phyloP scores from a whole-genome alignment of 768 basidiomycete species.

The Collybiopsis confluens region DNA sequence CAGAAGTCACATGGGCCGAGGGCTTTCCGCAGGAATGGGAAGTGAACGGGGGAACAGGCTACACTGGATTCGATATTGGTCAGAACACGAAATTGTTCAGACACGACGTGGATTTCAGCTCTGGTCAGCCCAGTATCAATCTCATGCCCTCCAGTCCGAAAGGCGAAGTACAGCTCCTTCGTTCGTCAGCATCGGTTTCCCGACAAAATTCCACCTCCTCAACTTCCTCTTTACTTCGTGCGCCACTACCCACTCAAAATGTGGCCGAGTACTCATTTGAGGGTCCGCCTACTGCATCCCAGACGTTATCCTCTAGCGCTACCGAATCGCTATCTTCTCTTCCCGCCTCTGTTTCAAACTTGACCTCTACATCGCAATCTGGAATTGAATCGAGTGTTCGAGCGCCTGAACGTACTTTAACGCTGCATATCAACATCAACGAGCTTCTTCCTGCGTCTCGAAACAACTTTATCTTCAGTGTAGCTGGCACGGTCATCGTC shows the following conservation, averaged over 20 bases:
- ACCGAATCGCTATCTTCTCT: slow-evolving; percentile 43
- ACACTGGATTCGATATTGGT: slow-evolving; percentile 67
- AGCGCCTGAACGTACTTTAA: slow-evolving; percentile 60
- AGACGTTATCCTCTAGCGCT: slow-evolving; percentile 24
- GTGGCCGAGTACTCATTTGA: slow-evolving; percentile 78
- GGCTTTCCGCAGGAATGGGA: slow-evolving; percentile 52
- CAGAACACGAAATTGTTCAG: slow-evolving; percentile 27
- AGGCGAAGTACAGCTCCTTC: background rate
- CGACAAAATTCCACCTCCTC: slow-evolving; percentile 41
- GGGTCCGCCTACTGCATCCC: slow-evolving; percentile 23
- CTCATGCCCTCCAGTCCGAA: slow-evolving; percentile 11
- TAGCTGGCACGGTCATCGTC: slow-evolving; percentile 63
- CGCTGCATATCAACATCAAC: slow-evolving; percentile 77
- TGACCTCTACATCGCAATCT: slow-evolving; percentile 27
- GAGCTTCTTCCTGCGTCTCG: slow-evolving; percentile 64
- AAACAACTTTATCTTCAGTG: slow-evolving; percentile 60
- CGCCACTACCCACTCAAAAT: slow-evolving; percentile 62
- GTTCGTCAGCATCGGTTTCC: slow-evolving; percentile 16
- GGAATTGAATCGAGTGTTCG: slow-evolving; percentile 16
- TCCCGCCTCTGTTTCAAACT: slow-evolving; percentile 36
- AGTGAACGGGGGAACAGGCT: slow-evolving; percentile 60
- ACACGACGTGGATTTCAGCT: slow-evolving; percentile 46
- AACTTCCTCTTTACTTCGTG: slow-evolving; percentile 65
- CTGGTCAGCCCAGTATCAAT: slow-evolving; percentile 18
- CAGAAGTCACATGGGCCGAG: slow-evolving; percentile 64